Conservation (phyloP, 2,329 filamentous ascomycete genomes). For the Fusarium sublunatum region DNA sequence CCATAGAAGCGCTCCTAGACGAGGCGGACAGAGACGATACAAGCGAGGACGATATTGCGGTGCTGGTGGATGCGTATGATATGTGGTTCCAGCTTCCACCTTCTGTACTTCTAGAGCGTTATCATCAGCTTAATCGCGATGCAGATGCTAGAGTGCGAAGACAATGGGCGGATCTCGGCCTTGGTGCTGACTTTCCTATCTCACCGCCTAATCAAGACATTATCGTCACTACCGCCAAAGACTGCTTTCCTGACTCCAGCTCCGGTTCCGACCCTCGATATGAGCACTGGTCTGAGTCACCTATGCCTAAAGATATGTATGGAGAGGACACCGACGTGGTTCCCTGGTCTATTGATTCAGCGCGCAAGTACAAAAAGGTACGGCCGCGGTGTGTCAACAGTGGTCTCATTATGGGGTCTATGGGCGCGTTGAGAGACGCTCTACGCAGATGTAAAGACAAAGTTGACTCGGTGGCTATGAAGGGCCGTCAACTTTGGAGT, state of each 20-base stretch:
- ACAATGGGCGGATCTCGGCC: slow-evolving; percentile 39
- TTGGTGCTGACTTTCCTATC: slow-evolving; percentile 45
- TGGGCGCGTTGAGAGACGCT: slow-evolving; percentile 44
- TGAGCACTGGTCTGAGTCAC: slow-evolving; percentile 52
- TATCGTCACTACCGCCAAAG: slow-evolving; percentile 51
- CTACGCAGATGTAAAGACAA: slow-evolving; percentile 48
- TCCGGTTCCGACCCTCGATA: slow-evolving; percentile 53
- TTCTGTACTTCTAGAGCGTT: slow-evolving; percentile 52
- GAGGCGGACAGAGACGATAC: slow-evolving; percentile 25
- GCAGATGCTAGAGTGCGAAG: slow-evolving; percentile 47
- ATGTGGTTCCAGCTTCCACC: slow-evolving; percentile 56
- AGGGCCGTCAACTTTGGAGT: slow-evolving; percentile 53
- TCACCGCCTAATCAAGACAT: slow-evolving; percentile 48
- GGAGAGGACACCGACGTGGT: slow-evolving; percentile 49
- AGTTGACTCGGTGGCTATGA: slow-evolving; percentile 42
- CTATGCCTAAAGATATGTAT: slow-evolving; percentile 51
- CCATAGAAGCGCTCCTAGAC: slow-evolving; percentile 47
- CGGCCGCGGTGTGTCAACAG: slow-evolving; percentile 52
- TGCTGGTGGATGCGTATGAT: slow-evolving; percentile 55
- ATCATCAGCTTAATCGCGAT: slow-evolving; percentile 51
- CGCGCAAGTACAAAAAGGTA: slow-evolving; percentile 49
- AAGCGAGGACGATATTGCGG: slow-evolving; percentile 49
- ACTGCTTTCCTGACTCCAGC: slow-evolving; percentile 49
- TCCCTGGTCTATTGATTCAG: slow-evolving; percentile 47
- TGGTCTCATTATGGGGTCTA: slow-evolving; percentile 53